Evolutionary conservation across 331 rosid genomes (phyloP).

Genomic region (Quercus tomentella): DNA sequence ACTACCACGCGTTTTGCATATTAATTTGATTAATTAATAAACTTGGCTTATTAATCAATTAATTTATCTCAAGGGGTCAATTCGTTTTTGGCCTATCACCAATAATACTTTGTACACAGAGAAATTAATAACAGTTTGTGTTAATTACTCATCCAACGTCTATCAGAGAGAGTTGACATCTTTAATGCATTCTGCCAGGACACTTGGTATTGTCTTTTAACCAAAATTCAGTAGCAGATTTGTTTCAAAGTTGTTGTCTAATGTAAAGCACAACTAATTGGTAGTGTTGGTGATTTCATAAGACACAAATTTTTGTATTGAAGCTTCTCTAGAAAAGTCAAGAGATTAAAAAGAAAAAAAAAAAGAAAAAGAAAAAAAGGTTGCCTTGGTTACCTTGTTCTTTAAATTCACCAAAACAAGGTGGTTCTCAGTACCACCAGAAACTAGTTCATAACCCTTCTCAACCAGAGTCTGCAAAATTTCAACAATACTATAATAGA

Average conservation of each 20-base stretch:
- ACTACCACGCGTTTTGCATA: too few species aligned
- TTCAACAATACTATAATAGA: slow-evolving; percentile 15
- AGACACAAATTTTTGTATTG: neutral
- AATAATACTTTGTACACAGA: too few species aligned
- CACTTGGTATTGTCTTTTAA: neutral
- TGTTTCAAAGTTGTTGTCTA: slow-evolving; percentile 1
- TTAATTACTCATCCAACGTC: too few species aligned
- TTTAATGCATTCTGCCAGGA: too few species aligned
- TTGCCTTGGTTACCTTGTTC: slow-evolving; percentile 58
- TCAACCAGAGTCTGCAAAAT: slow-evolving; percentile 59
- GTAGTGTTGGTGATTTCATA: neutral
- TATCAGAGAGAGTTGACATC: too few species aligned
- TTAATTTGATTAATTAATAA: too few species aligned
- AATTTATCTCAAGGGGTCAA: too few species aligned
- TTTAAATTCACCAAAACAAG: slow-evolving; percentile 88
- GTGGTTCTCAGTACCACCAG: slow-evolving; percentile 97
- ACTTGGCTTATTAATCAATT: too few species aligned
- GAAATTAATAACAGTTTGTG: too few species aligned
- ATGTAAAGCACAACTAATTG: slow-evolving; percentile 3
- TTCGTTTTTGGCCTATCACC: too few species aligned
- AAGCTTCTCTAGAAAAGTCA: neutral
- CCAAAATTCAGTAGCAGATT: neutral
- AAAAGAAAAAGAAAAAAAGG: neutral
- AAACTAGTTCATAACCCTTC: slow-evolving; percentile 87
- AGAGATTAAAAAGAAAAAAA: neutral